These are phyloP conservation scores for Coleophoma eucalyptorum DNA, from an alignment of 2,329 filamentous ascomycete species.

Conservation along the genomic window DNA sequence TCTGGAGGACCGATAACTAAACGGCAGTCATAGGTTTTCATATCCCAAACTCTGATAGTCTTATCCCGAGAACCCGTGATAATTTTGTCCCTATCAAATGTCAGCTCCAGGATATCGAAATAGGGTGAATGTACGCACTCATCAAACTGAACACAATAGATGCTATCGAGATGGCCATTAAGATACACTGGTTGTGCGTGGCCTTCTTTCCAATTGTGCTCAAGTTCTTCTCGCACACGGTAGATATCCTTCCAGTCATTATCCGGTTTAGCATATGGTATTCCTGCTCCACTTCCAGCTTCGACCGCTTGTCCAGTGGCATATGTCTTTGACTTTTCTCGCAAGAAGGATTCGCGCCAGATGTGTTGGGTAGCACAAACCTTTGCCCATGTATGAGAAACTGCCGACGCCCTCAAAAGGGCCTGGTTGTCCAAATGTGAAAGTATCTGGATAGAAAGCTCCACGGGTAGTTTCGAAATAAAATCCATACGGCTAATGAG, in stretches of 20 bases:
- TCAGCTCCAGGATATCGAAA: constrained; percentile 29
- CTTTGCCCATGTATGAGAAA: constrained; percentile 47
- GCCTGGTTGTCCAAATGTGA: constrained; percentile 50
- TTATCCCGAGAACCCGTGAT: constrained; percentile 94
- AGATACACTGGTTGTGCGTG: constrained; percentile 82
- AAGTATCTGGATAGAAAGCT: constrained; percentile 57
- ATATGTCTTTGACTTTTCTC: constrained; percentile 57
- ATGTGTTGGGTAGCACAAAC: constrained; percentile 51
- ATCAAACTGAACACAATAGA: constrained; percentile 97
- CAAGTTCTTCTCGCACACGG: constrained; percentile 69
- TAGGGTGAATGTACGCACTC: constrained; percentile 58
- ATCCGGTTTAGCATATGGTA: constrained; percentile 50
- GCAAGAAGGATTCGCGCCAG: constrained; percentile 60
- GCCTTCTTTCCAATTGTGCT: constrained; percentile 74
- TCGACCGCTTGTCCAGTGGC: constrained; percentile 50
- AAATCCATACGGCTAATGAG: constrained; percentile 55
- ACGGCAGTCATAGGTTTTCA: constrained; percentile 79
- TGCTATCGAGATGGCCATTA: constrained; percentile 90
- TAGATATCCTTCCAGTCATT: constrained; percentile 89
- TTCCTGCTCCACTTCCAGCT: constrained; percentile 52
- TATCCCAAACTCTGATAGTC: constrained; percentile 95
- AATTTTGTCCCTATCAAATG: constrained; percentile 69
- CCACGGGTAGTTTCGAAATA: constrained; percentile 48
- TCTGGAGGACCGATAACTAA: constrained; percentile 81
- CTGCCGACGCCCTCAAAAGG: constrained; percentile 43